Base-by-base conservation (phyloP, 1,139 yeast genomes). In the Yamadazyma songkhlaensis region DNA sequence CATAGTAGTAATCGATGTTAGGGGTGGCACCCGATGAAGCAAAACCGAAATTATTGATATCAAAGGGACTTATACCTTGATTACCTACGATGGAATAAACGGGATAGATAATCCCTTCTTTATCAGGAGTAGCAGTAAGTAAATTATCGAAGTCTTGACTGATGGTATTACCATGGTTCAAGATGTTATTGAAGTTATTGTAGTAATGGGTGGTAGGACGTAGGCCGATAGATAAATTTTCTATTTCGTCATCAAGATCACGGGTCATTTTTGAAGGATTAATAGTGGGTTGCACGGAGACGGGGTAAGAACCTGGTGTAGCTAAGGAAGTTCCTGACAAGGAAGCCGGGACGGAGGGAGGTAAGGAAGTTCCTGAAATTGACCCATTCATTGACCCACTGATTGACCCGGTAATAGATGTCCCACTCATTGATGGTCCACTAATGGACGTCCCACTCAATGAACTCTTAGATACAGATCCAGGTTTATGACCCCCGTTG, bases 41-140 rank as follows among this genome's bases (percentile, higher is more conserved):
- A 10, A 5, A 8, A 8, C 10, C 11, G 12, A 17, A 21, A 15
- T 29, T 21, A 15, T 23, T 34, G 6, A 22, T 12, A 15, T 33
- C 39, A 34, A 39, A 39, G 2, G 42, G 42, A 35, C 42, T 39
- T 11, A 31, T 4, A 2, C 42, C 42, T 29, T 39, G 39, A 23
- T 40, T 46, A 31, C 45, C 46, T 9, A 41, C 52, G 25, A 64
- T 52, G 10, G 66, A 55, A 44, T 69, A 68, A 10, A 67, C 64
- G 1, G 74, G 74, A 38, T 66, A 68, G 9, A 67, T 62, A 39
- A 68, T 65, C 20, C 48, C 40, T 24, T 54, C 55, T 17, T 49
- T 43, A 27, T 53, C 57, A 39, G 55, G 42, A 40, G 54, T 40
- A 36, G 53, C 30, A 13, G 45, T 51, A 25, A 52, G 48, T 40